Evolutionary conservation across 352 stramenopile species (phyloP).

Genomic region (Phytophthora macrochlamydospora): DNA sequence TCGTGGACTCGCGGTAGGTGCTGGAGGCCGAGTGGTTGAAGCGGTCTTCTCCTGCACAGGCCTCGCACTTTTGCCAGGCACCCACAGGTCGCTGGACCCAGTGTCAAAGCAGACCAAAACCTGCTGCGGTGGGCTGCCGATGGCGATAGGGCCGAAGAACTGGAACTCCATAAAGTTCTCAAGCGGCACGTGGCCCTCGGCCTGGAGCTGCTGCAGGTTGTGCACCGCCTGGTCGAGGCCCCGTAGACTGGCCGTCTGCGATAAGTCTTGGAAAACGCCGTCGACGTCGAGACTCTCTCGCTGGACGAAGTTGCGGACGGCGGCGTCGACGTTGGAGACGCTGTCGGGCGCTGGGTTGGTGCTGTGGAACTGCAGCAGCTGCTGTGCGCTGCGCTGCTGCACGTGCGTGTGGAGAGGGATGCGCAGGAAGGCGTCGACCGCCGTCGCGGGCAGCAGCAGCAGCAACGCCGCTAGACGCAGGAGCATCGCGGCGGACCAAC

Average conservation of each 20-base stretch:
- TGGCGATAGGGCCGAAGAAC: slow-evolving; percentile 71
- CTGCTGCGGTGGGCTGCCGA: slow-evolving; percentile 73
- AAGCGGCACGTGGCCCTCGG: slow-evolving; percentile 54
- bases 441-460: neutral
- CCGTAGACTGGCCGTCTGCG: slow-evolving; percentile 16
- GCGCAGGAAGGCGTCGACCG: slow-evolving; percentile 30
- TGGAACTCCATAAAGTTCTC: slow-evolving; percentile 89
- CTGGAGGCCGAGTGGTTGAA: slow-evolving; percentile 57
- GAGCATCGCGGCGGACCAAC: neutral
- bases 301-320: no score
- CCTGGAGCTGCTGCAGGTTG: slow-evolving; percentile 31
- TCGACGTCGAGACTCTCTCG: slow-evolving; percentile 14
- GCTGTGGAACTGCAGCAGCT: slow-evolving; percentile 49
- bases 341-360: slow-evolving; percentile 9
- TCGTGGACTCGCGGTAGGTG: slow-evolving; percentile 43
- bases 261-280: slow-evolving; percentile 14
- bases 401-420: slow-evolving; percentile 42
- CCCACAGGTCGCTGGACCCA: slow-evolving; percentile 83
- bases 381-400: slow-evolving; percentile 29
- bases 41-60: slow-evolving; percentile 57
- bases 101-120: slow-evolving; percentile 84
- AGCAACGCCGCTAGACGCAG: slow-evolving; percentile 11
- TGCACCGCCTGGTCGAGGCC: slow-evolving; percentile 27
- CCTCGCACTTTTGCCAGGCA: slow-evolving; percentile 56
- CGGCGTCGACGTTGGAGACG: no score